A percentile compares a stretch with the other conserved stretches of the same genome.
phyloP scores from a whole-genome alignment of 2,329 filamentous ascomycete genomes.

The Neofusicoccum sp. region DNA sequence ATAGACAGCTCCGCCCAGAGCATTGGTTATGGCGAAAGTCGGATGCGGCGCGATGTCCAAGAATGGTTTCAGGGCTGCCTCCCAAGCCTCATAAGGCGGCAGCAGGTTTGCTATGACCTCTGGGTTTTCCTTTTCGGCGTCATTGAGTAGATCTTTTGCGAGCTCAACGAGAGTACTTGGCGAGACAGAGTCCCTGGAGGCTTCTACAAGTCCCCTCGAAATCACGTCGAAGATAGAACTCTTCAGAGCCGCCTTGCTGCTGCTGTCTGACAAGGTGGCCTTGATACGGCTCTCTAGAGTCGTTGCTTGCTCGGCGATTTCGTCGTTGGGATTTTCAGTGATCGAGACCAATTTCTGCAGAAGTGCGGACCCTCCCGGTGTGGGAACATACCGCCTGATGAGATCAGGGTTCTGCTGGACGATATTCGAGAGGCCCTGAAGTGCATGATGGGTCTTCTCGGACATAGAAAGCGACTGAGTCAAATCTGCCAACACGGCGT shows the following conservation, averaged over 20 bases:
- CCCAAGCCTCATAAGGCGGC: slow-evolving; percentile 66
- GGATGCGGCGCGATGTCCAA: slow-evolving; percentile 54
- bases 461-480: slow-evolving; percentile 39
- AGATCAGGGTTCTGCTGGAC: slow-evolving; percentile 40
- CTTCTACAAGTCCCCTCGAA: slow-evolving; percentile 49
- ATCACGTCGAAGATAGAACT: slow-evolving; percentile 54
- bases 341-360: slow-evolving; percentile 54
- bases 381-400: slow-evolving; percentile 44
- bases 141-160: slow-evolving; percentile 48
- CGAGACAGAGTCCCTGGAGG: slow-evolving; percentile 43
- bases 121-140: slow-evolving; percentile 1
- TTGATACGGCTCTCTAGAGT: slow-evolving; percentile 39
- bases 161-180: slow-evolving; percentile 58
- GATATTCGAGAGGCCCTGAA: slow-evolving; percentile 49
- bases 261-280: slow-evolving; percentile 29
- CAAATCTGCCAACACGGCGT: slow-evolving; percentile 38
- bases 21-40: slow-evolving; percentile 71
- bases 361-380: slow-evolving; percentile 48
- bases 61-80: slow-evolving; percentile 57
- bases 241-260: slow-evolving; percentile 40
- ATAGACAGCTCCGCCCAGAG: slow-evolving; percentile 67
- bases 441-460: slow-evolving; percentile 31
- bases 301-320: slow-evolving; percentile 46
- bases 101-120: slow-evolving; percentile 49
- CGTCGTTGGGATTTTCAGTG: slow-evolving; percentile 53